phyloP scores from a whole-genome alignment of 805 yeast genomes.

The Pichia rugopelliculosa region DNA sequence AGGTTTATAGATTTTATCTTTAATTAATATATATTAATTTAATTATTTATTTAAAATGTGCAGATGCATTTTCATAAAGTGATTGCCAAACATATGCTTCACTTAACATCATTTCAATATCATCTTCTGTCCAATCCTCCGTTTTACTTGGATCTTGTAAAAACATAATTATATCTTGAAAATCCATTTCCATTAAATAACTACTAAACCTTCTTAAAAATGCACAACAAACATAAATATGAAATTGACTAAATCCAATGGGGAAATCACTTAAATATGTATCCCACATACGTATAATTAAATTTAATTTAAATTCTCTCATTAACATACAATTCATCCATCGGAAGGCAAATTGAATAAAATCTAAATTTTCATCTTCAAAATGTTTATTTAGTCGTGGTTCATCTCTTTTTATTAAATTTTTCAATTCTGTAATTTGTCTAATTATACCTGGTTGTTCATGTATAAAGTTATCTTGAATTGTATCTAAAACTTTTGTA shows the following conservation, averaged over 20 bases:
- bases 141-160: conserved; percentile 83
- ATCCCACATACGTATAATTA: conserved; percentile 95
- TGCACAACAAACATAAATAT: conserved; percentile 96
- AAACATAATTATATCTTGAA: conserved; percentile 89
- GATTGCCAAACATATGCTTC: conserved; percentile 98
- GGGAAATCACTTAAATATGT: conserved; percentile 75
- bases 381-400: conserved; percentile 65
- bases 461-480: conserved; percentile 94
- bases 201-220: conserved; percentile 83
- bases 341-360: conserved; percentile 89
- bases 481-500: conserved; percentile 83
- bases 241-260: conserved; percentile 82
- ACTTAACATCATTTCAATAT: conserved; percentile 83
- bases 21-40: background rate
- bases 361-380: conserved; percentile 78
- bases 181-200: conserved; percentile 74
- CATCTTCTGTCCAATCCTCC: conserved; percentile 74
- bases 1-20: conserved; percentile 11
- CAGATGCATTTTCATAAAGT: conserved; percentile 80
- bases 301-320: conserved; percentile 78
- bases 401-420: conserved; percentile 76
- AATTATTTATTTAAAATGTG: conserved; percentile 45
- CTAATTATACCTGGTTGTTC: conserved; percentile 96
- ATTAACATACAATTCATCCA: conserved; percentile 98
- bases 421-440: conserved; percentile 77